Base-by-base conservation (phyloP, 176 grass and related monocot genomes). In the Pontederia crassipes region DNA sequence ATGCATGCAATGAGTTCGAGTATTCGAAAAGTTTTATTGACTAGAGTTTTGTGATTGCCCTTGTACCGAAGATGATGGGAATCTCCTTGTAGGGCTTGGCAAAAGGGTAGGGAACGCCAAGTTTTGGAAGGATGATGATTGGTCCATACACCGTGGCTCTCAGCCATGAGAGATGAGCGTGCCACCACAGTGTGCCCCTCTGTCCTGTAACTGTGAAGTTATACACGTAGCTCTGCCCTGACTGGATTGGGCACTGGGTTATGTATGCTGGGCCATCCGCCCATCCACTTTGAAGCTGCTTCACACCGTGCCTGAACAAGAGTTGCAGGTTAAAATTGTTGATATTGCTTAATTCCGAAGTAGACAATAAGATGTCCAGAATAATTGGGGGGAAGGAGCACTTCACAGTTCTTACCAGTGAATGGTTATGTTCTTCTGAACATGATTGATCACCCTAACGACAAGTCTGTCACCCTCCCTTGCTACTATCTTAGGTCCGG, bases 121-220 rank as follows among this genome's bases (percentile, higher is more conserved):
- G 52, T 32, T 55, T 46, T 4, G 66, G 66, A 9, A 68, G 52
- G 66, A 68, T 47, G 32, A 68, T 8, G 2, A 68, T 52, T 11
- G 66, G 52, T 12, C 66, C 52, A 24, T 56, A 68, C 4, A 68
- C n/a, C 1, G 66, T 57, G 52, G 66, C 66, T 8, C 66, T 40
- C 4, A 68, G 35, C 66, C 66, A 68, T 8, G 66, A 68, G n/a
- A 28, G 17, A 8, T 68, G 66, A 8, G 66, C 66, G 17, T 68
- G 66, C 66, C 66, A 68, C 29, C 51, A 68, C 7, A 68, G 14
- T 4, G 66, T 68, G 28, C 66, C 66, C 16, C 51, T 47, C 52
- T 57, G 66, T 8, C 29, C 66, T 4, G 52, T 20, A 4, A 56
- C 11, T 3, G 66, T 68, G 66, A 68, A 68, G 52, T 56, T 47